Evolutionary conservation across 768 basidiomycete genomes (phyloP), one percentile per base, ranked within the genome.

Genomic region (Boletus pseudopeckii): DNA sequence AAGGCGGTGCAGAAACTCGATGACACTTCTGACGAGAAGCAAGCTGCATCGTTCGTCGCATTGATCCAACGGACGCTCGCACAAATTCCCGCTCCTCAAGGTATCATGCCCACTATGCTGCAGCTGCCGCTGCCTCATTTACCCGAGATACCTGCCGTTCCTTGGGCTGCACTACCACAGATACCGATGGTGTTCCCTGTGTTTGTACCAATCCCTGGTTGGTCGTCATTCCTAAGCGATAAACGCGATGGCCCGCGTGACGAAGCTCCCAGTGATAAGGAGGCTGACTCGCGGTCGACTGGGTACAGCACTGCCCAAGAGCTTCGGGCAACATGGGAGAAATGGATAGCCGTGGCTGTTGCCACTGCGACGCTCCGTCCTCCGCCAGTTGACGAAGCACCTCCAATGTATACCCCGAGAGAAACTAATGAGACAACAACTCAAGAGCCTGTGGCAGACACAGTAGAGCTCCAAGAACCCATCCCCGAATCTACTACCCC

Each of bases 111-210:
- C 71, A 64, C 77, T 71, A 63, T 83, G 73, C 68, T 72, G 67
- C 72, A 78, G 52, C 59, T 80, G 33, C 74, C 72, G 7, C 65
- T 78, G 11, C 82, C 83, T n/a, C 73, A 80, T 52, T 72, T 89
- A n/a, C 85, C 82, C 7, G 85, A 82, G 55, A 80, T 90, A 51
- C 83, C 85, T 26, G 75, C 77, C 38, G 80, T 84, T 45, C 80
- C 81, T 33, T 85, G 84, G 85, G 76, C 66, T 42, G 78, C 79
- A 26, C 64, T 87, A 15, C 84, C 84, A 5, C 85, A 86, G 56
- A 77, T 88, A 52, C 86, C 86, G 2, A 76, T 88, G 71, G 86
- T 88, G 13, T 91, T 92, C 78, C 89, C 90, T 17, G 79, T 91
- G 22, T 80, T 85, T 54, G 82, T 91, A 15, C 88, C 90, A 4